phyloP scores from a whole-genome alignment of 208 protist genomes.

The Acanthamoeba castellanii region DNA sequence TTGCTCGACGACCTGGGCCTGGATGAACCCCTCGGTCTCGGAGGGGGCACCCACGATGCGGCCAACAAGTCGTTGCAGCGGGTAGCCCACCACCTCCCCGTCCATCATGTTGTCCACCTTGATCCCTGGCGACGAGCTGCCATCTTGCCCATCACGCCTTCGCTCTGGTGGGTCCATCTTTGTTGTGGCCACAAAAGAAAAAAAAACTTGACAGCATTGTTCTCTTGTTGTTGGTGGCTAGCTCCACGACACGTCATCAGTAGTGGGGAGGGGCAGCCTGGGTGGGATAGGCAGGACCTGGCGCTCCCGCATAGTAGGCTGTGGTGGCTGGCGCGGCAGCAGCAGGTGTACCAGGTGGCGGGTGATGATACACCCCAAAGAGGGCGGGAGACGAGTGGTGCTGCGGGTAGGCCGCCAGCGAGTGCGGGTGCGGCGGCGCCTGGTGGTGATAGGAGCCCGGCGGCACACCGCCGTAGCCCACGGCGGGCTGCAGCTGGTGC shows the following conservation, averaged over 20 bases:
- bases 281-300: neutral
- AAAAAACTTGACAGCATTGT: too few species aligned
- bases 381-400: neutral
- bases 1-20: neutral
- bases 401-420: conserved; percentile 15
- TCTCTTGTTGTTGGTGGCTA: too few species aligned
- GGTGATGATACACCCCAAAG: neutral
- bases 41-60: neutral
- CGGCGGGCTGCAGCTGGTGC: too few species aligned
- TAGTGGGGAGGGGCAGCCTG: neutral
- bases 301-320: too few species aligned
- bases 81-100: conserved; percentile 24
- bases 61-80: neutral
- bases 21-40: neutral
- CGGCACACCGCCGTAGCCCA: too few species aligned
- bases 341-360: neutral
- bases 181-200: too few species aligned
- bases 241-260: neutral
- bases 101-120: neutral
- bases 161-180: neutral
- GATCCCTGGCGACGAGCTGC: neutral
- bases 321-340: too few species aligned
- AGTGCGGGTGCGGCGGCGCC: neutral
- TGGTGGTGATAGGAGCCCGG: neutral
- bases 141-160: neutral